Percentiles rank a stretch among this genome's conserved stretches.
These are phyloP conservation scores for Phytopythium montanum DNA, from an alignment of 352 stramenopile genomes.

Conservation along the genomic window DNA sequence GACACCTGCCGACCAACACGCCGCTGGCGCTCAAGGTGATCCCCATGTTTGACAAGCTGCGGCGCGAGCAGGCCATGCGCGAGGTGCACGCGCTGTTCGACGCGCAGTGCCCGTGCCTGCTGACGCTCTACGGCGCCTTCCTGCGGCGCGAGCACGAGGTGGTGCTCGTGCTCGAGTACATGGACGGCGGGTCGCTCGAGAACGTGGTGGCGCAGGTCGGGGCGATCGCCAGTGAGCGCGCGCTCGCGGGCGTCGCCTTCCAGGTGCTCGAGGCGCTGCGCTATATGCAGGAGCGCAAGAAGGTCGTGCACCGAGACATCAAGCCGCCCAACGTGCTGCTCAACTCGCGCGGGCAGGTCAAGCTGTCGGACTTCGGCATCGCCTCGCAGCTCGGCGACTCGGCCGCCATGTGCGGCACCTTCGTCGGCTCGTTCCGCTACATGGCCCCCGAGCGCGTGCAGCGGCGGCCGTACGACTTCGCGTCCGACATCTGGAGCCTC, in stretches of 20 bases:
- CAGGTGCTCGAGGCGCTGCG: constrained; percentile 93
- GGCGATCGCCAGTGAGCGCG: constrained; percentile 72
- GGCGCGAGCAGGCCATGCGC: constrained; percentile 84
- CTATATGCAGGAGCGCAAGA: constrained; percentile 92
- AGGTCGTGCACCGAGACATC: constrained; percentile 93
- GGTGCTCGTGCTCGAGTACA: constrained; percentile 91
- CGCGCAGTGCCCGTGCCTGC: constrained; percentile 75
- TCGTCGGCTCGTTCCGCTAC: constrained; percentile 92
- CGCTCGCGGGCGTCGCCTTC: constrained; percentile 90
- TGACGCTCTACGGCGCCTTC: constrained; percentile 91
- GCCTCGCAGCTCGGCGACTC: constrained; percentile 84
- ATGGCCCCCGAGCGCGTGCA: constrained; percentile 92
- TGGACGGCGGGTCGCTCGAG: constrained; percentile 91
- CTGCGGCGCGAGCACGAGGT: constrained; percentile 80
- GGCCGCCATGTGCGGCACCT: constrained; percentile 92
- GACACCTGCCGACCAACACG: constrained; percentile 68
- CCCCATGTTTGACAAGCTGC: constrained; percentile 85
- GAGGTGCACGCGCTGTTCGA: constrained; percentile 89
- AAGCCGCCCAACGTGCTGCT: constrained; percentile 97
- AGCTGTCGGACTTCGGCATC: constrained; percentile 98
- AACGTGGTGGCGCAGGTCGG: constrained; percentile 85
- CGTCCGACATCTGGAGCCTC: constrained; percentile 92
- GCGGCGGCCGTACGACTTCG: constrained; percentile 85
- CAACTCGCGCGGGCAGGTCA: constrained; percentile 89
- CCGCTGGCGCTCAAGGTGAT: constrained; percentile 87